Percentiles rank a stretch among this genome's conserved stretches.
Conservation (phyloP, 495 filamentous ascomycete genomes). For the Talaromyces thailandensis region DNA sequence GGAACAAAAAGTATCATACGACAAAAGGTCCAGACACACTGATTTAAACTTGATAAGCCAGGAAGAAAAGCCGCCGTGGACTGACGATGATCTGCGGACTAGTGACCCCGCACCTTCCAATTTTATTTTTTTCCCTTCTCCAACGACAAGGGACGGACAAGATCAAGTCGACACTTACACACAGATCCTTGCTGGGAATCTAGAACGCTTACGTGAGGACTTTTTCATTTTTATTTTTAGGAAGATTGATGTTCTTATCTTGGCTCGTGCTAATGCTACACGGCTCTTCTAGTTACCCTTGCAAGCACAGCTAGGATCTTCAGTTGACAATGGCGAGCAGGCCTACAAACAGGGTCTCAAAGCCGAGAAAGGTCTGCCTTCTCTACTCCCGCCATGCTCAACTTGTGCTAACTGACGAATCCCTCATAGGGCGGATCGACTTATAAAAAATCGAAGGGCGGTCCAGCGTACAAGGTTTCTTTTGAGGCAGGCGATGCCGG, state of each 20-base stretch:
- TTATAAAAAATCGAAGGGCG: constrained; percentile 19
- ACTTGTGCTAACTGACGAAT: not conserved
- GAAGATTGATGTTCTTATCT: not conserved
- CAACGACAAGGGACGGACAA: not conserved
- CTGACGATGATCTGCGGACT: not conserved
- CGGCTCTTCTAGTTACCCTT: not conserved
- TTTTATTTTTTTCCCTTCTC: not conserved
- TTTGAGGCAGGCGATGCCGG: constrained; percentile 73
- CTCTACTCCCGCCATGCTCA: not conserved
- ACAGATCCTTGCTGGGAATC: not conserved
- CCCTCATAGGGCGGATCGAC: constrained; percentile 18
- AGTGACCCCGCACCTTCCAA: not conserved
- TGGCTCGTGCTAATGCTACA: too few relatives aligned
- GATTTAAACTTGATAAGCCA: not conserved
- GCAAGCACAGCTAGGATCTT: not conserved
- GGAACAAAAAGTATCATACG: not conserved
- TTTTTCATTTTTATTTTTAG: not conserved
- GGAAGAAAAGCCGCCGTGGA: not conserved
- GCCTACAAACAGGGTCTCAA: not conserved
- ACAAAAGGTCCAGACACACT: not conserved
- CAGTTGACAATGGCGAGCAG: not conserved
- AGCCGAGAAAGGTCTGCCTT: not conserved
- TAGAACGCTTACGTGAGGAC: not conserved
- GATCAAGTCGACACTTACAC: not conserved
- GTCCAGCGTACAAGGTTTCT: not conserved